Base-by-base conservation (phyloP, 1,139 yeast species). In the Hyphopichia burtonii region DNA sequence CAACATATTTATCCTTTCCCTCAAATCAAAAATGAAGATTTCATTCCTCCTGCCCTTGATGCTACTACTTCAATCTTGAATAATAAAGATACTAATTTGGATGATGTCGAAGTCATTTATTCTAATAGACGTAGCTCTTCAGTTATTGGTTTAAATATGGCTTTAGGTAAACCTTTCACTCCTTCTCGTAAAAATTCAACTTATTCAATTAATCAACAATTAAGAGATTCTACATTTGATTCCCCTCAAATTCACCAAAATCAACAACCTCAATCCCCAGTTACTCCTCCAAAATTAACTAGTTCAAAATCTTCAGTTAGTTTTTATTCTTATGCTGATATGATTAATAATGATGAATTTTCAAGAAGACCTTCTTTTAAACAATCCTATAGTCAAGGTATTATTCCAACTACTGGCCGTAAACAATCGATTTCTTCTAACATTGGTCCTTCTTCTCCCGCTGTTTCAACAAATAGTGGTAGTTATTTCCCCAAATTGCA, bases 21-120 rank as follows among this genome's bases (percentile, higher is more conserved):
- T 50, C 58, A 35, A 45, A 56, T 68, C 44, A 65, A 66, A 44
- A 64, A 61, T 34, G 77, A 87, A 57, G 89, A 87, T 60, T 80
- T 71, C 52, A 86, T 87, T 39, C 90, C 96, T 1, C 90, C 96
- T 2, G 90, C 90, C 9, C 70, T 89, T 55, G 96, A 87, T 55
- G 91, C 91, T 9, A 77, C 91, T 20, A 79, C 93, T 3, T 74
- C 80, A 37, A 74, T 84, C 31, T 71, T 86, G 40, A 74, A 76
- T 34, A 83, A 80, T 52, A 66, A 76, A 35, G 63, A 69, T 40
- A 70, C 85, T 12, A 78, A 83, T 53, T 71, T 85, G 48, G 85
- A 83, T 53, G 76, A 79, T 45, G 80, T 86, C 18, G 93, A 86
- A 49, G 79, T 86, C 71, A 77, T 86, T 31, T 82, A 76, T 60